Base-by-base conservation (phyloP, 1,139 yeast genomes). In the Spencermartinsiella ligniputridi region DNA sequence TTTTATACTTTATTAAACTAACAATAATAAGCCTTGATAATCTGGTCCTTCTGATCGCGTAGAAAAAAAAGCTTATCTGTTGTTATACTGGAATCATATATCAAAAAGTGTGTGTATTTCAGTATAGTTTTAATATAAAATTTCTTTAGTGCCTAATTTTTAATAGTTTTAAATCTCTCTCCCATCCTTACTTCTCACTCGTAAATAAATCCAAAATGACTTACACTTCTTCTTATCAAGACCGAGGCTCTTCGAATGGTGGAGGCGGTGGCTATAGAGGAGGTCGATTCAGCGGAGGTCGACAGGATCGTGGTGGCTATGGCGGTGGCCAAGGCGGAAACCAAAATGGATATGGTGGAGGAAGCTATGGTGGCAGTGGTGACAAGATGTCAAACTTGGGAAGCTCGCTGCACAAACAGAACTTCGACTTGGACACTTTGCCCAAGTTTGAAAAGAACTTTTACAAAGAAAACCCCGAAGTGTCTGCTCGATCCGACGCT, bases 391-490 rank as follows among this genome's bases (percentile, higher is more conserved):
- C 72, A 52, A 70, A 70, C 57, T 54, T 72, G 60, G 90, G 82
- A 67, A 76, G 63, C 70, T 78, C 72, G 68, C 74, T 77, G 57
- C 72, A 68, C 63, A 75, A 82, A 54, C 96, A 89, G 58, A 78
- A 83, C 52, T 90, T 92, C 86, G 95, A 88, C 63, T 54, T 83
- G 46, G 81, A 78, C 54, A 62, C 78, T 22, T 71, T 90, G 66
- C 96, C 97, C 58, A 82, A 81, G 63, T 94, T 92, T 64, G 97
- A 90, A 70, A 94, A 94, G 74, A 89, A 92, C 69, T 92, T 92
- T 64, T 92, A 92, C 72, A 74, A 75, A 53, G 98, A 94, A 71
- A 83, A 85, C 64, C 86, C 86, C 50, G 70, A 69, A 43, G 97
- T 92, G 52, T 68, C 87, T 48, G 73, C 70, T 40, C 86, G 97